phyloP scores from a whole-genome alignment of 306 rosid species.

The Fagus crenata region DNA sequence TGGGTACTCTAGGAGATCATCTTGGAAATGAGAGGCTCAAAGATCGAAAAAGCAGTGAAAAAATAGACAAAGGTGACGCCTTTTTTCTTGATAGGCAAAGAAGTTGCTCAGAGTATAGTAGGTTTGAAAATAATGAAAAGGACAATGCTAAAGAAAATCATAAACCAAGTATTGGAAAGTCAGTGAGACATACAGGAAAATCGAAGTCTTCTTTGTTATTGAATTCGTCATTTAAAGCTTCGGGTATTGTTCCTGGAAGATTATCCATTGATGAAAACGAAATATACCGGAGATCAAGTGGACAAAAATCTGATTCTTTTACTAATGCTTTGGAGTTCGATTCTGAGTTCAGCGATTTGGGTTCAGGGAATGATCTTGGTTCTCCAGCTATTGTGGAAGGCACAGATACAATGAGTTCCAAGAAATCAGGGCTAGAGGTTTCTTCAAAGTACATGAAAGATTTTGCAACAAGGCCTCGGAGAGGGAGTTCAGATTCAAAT shows the following conservation, averaged over 20 bases:
- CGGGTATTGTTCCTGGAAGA: constrained; percentile 46
- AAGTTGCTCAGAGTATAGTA: constrained; percentile 32
- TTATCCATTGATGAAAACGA: constrained; percentile 51
- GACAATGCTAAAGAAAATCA: constrained; percentile 50
- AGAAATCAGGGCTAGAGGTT: constrained; percentile 46
- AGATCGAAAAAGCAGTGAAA: constrained; percentile 30
- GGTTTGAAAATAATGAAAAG: constrained; percentile 32
- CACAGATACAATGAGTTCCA: constrained; percentile 20
- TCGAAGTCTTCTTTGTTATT: constrained; percentile 20
- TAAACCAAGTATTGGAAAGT: constrained; percentile 41
- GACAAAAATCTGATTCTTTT: constrained; percentile 37
- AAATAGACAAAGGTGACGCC: background rate
- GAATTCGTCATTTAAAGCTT: constrained; percentile 14
- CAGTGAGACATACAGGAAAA: constrained; percentile 39
- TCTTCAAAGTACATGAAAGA: constrained; percentile 53
- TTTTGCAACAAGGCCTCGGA: constrained; percentile 22
- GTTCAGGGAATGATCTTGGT: constrained; percentile 24
- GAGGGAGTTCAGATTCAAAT: constrained; percentile 53
- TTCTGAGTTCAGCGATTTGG: constrained; percentile 36
- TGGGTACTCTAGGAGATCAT: constrained; percentile 64
- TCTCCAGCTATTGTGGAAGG: no score
- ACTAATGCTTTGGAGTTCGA: constrained; percentile 37
- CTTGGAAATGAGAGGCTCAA: constrained; percentile 56
- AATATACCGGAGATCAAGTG: constrained; percentile 27
- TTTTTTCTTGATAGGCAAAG: constrained; percentile 32